These are phyloP conservation scores for Globisporangium canariense DNA, from an alignment of 352 stramenopile species.

Conservation along the genomic window DNA sequence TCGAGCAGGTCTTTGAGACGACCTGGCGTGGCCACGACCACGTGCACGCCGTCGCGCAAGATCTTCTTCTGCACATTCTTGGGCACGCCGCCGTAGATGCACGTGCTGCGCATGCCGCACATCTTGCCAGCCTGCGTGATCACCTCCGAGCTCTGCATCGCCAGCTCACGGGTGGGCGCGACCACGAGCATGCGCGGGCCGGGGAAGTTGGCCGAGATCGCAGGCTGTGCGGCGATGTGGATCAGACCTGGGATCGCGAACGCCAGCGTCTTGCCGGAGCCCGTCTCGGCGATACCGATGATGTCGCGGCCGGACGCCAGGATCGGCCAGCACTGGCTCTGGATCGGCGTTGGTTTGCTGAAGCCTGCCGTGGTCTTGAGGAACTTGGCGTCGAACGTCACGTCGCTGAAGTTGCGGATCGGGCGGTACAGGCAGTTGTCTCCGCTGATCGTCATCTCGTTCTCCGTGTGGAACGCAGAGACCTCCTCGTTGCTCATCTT, in stretches of 20 bases:
- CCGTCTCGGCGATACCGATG: constrained; percentile 92
- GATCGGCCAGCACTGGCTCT: constrained; percentile 96
- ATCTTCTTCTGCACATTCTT: constrained; percentile 92
- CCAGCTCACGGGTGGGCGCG: constrained; percentile 92
- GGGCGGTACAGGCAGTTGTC: constrained; percentile 88
- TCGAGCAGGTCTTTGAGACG: constrained; percentile 91
- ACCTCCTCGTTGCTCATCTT: constrained; percentile 81
- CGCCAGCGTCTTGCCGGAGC: constrained; percentile 96
- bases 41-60: constrained; percentile 86
- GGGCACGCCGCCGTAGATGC: constrained; percentile 95
- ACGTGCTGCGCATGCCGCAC: constrained; percentile 82
- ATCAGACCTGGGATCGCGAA: constrained; percentile 93
- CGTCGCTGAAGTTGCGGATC: constrained; percentile 66
- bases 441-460: constrained; percentile 84
- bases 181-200: constrained; percentile 92
- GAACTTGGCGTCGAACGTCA: constrained; percentile 80
- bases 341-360: constrained; percentile 94
- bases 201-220: constrained; percentile 50
- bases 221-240: constrained; percentile 69
- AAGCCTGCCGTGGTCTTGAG: constrained; percentile 90
- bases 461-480: constrained; percentile 80
- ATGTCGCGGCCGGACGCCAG: constrained; percentile 84
- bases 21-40: constrained; percentile 95
- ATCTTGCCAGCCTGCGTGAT: constrained; percentile 90
- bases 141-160: constrained; percentile 92